Evolutionary conservation across 2,329 filamentous ascomycete species (phyloP), one percentile per base, ranked within the genome.

Genomic region (Emmonsiellopsis sp.): DNA sequence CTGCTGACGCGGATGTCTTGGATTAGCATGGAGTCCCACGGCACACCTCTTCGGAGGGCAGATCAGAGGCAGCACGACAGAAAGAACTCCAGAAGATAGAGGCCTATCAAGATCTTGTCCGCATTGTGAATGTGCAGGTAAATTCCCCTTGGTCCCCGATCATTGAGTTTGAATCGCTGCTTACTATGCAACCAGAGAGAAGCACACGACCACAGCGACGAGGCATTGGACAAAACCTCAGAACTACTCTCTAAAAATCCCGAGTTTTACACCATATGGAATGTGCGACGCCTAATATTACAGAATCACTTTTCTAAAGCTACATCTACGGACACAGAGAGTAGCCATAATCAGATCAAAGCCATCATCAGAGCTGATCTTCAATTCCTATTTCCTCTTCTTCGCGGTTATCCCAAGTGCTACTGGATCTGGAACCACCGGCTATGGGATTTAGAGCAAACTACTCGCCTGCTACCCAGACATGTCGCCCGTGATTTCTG

Each of bases 361-460:
- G 73, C 82, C 2, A 66, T 85, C 34, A 78, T 97, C 57, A 79
- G 81, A 46, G 76, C 80, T 53, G 93, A 98, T 67, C 77, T 98
- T 35, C 74, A 75, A 47, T 95, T 96, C 65, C 84, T 92, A 35
- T 81, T 96, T 41, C 88, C 89, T 0, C 79, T 98, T 16, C 80
- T 98, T 49, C 79, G 88, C 59, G 83, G 89, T 60, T 92, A 83
- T 60, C 93, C 93, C 6, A 98, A 98, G 70, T 97, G 93, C 77
- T 98, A 98, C 74, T 97, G 93, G 92, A 92, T 98, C 64, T 98
- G 93, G 93, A 95, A 95, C 62, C 92, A 96, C 70, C 85, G 93
- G 31, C 73, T 86, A 45, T 98, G 93, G 91, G 75, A 92, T 2
- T 76, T 98, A 11, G 76, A 85, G 52, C 81, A 89, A 67, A 84